Base-by-base conservation (phyloP, 2,329 filamentous ascomycete genomes). In the Phyllosticta capitalensis region DNA sequence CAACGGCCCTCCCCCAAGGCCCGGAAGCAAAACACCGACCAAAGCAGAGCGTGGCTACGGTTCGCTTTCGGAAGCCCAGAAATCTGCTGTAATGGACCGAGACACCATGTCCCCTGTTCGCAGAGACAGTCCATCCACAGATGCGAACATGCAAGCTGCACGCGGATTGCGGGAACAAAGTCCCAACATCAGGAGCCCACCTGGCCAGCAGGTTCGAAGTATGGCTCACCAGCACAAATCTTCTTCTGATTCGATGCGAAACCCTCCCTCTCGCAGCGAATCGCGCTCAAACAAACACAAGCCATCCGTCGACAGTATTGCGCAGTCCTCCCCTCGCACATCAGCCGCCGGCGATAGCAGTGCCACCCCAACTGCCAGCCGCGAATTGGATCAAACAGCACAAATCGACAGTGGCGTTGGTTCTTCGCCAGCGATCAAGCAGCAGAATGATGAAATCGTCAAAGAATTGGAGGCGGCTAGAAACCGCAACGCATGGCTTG, bases 401-500 rank as follows among this genome's bases (percentile, higher is more conserved):
- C 83, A 73, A 81, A 84, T 73, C 63, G 83, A 82, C 75, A 84
- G 63, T 66, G 88, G 66, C 73, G 78, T 66, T 73, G 87, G 68
- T 75, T 84, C 71, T 76, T 86, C 62, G 81, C 88, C 61, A 75
- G 81, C 64, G 71, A 82, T 70, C 81, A 85, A 68, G 79, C 83
- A 72, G 7, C 84, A 87, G 65, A 87, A 87, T 1, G 87, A 89
- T 63, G 85, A 88, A 0, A 73, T 96, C 12, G 79, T 90, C 14
- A 92, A 94, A 70, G 94, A 99, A 70, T 79, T 99, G 1, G 92
- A 99, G 69, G 81, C 85, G 9, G 82, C 87, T 3, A 89, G 90
- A 67, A 94, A 88, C 68, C 84, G 89, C 56, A 97, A 96, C 74
- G 92, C 92, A 0, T 99, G 94, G 94, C 96, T 95, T 72, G 90